Percentiles rank a stretch among this genome's conserved stretches.
Conservation (phyloP, 208 protist genomes). For the Lotmaria passim region DNA sequence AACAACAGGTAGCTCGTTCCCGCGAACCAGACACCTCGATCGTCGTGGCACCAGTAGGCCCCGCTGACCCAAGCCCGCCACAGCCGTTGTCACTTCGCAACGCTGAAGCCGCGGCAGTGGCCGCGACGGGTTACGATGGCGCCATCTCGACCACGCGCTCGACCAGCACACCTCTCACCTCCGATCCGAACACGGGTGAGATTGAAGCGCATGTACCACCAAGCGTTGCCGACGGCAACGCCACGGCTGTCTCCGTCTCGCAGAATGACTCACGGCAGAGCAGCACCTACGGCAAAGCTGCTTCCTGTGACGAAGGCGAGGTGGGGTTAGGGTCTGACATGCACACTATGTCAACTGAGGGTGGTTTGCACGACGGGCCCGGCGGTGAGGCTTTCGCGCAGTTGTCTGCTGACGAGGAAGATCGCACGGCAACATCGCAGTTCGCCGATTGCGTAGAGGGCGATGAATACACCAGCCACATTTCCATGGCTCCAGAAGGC, state of each 20-base stretch:
- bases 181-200: not conserved
- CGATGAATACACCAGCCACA: not conserved
- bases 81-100: not conserved
- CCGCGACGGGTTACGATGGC: not conserved
- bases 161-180: not conserved
- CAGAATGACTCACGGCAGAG: not conserved
- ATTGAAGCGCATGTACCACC: not conserved
- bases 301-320: not conserved
- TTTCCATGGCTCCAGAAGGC: not conserved
- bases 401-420: slow-evolving; percentile 13
- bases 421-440: slow-evolving; percentile 15
- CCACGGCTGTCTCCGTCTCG: not conserved
- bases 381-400: not conserved
- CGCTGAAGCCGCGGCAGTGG: not conserved
- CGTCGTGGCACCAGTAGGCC: not conserved
- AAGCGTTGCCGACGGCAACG: not conserved
- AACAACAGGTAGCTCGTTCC: not conserved
- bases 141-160: not conserved
- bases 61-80: not conserved
- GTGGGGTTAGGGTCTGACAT: not conserved
- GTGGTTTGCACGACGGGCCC: not conserved
- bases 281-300: not conserved
- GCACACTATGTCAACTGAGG: not conserved
- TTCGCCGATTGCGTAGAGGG: slow-evolving; percentile 15
- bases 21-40: not conserved